phyloP scores from a whole-genome alignment of 805 yeast species.

The Naumovozyma castellii region DNA sequence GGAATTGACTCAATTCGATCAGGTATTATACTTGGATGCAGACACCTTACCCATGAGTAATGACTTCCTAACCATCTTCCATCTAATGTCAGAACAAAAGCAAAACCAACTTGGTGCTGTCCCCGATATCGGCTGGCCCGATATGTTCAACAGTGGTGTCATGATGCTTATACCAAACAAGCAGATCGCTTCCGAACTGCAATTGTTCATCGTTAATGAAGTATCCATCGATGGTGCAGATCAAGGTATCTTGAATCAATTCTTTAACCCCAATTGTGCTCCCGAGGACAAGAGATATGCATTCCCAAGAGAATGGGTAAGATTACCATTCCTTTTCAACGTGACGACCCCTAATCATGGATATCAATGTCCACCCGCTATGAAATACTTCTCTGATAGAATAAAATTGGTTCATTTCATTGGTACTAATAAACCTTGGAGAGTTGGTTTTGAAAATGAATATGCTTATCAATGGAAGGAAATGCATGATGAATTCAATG shows the following conservation, averaged over 20 bases:
- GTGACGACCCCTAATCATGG: slow-evolving; percentile 61
- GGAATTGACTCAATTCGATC: slow-evolving; percentile 35
- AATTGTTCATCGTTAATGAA: slow-evolving; percentile 18
- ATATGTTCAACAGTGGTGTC: slow-evolving; percentile 76
- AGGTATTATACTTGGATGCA: slow-evolving; percentile 51
- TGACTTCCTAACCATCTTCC: slow-evolving; percentile 18
- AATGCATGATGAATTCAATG: slow-evolving; percentile 11
- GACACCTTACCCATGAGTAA: slow-evolving; percentile 46
- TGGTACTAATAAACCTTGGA: slow-evolving; percentile 57
- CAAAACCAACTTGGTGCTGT: slow-evolving; percentile 38
- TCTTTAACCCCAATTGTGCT: slow-evolving; percentile 36
- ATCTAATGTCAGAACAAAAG: slow-evolving; percentile 16
- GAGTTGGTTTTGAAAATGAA: slow-evolving; percentile 8
- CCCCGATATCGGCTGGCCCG: slow-evolving; percentile 90
- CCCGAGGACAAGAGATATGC: neutral
- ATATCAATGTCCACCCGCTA: slow-evolving; percentile 70
- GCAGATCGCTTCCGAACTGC: slow-evolving; percentile 35
- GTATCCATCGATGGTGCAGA: slow-evolving; percentile 79
- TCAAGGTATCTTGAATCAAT: slow-evolving; percentile 80
- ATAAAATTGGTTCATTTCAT: slow-evolving; percentile 54
- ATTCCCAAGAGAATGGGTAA: slow-evolving; percentile 42
- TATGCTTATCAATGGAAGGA: slow-evolving; percentile 13
- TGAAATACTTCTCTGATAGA: slow-evolving; percentile 37
- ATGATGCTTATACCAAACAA: slow-evolving; percentile 48
- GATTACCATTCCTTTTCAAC: slow-evolving; percentile 72